phyloP scores from a whole-genome alignment of 2,329 filamentous ascomycete species.

The Xylaria multiplex region DNA sequence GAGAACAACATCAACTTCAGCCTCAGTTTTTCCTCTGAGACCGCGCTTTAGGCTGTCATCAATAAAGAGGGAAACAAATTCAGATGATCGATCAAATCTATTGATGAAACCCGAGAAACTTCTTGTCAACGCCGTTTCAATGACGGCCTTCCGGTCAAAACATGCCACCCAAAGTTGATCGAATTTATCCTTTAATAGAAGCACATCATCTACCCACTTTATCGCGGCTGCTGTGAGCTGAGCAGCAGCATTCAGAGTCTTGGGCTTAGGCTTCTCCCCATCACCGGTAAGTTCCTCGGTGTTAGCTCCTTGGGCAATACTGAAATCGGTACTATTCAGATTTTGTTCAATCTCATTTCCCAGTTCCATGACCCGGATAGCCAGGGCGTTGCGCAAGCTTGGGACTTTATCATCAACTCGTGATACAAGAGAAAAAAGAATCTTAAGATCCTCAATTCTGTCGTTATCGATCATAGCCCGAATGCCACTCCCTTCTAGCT shows the following conservation, averaged over 20 bases:
- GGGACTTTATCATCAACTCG: constrained; percentile 80
- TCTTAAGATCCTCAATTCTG: constrained; percentile 77
- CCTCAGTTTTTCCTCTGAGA: constrained; percentile 90
- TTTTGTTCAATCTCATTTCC: constrained; percentile 83
- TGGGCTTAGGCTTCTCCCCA: constrained; percentile 59
- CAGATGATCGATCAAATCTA: constrained; percentile 82
- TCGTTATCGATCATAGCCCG: constrained; percentile 93
- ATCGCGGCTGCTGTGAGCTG: constrained; percentile 88
- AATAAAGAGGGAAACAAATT: constrained; percentile 95
- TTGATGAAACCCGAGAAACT: constrained; percentile 97
- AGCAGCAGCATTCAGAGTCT: constrained; percentile 68
- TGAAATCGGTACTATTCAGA: constrained; percentile 66
- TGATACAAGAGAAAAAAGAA: constrained; percentile 81
- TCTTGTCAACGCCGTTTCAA: constrained; percentile 84
- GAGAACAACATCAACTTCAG: constrained; percentile 82
- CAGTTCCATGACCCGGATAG: constrained; percentile 79
- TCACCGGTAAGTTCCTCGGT: constrained; percentile 57
- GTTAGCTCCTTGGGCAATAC: constrained; percentile 50
- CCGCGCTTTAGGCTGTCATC: constrained; percentile 96
- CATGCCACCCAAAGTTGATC: constrained; percentile 79
- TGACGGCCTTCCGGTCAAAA: constrained; percentile 77
- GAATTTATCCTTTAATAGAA: constrained; percentile 88
- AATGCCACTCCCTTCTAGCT: constrained; percentile 85
- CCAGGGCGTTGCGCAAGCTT: constrained; percentile 75
- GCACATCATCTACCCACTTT: constrained; percentile 93